phyloP scores from a whole-genome alignment of 129 eudicot species.

The Flaveria brownii region DNA sequence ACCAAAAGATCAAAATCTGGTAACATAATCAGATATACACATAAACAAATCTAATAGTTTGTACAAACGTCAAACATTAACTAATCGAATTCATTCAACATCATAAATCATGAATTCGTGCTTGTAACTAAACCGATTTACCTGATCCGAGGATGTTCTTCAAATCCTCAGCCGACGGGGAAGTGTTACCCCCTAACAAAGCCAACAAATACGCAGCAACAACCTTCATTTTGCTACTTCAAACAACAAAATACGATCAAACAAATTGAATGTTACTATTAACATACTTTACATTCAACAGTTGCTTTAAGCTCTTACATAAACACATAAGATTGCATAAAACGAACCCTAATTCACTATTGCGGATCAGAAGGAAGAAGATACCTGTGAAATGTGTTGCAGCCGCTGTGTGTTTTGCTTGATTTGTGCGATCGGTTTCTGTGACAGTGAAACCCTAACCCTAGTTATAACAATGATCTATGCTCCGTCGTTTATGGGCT shows the following conservation, averaged over 20 bases:
- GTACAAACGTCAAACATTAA: too few relatives aligned
- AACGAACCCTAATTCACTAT: neutral
- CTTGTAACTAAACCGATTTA: constrained; percentile 11
- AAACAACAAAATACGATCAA: constrained; percentile 11
- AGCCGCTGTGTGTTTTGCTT: neutral
- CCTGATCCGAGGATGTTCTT: constrained; percentile 72
- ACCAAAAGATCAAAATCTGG: too few relatives aligned
- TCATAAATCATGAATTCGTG: neutral
- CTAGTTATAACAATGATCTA: neutral
- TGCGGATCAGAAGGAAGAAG: neutral
- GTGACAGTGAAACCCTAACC: constrained; percentile 10
- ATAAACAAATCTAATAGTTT: too few relatives aligned
- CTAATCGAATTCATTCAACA: too few relatives aligned
- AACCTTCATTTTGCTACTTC: too few relatives aligned
- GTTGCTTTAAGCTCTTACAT: too few relatives aligned
- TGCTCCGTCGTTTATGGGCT: constrained; percentile 3
- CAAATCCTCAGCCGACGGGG: constrained; percentile 61
- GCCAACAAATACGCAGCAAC: constrained; percentile 88
- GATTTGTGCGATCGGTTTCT: neutral
- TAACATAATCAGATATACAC: too few relatives aligned
- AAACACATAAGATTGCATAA: neutral
- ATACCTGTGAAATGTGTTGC: neutral
- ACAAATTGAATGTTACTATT: neutral
- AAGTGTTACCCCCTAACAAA: constrained; percentile 70
- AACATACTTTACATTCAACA: neutral